Conservation (phyloP, 2,329 filamentous ascomycete species). For the Colletotrichum siamense region DNA sequence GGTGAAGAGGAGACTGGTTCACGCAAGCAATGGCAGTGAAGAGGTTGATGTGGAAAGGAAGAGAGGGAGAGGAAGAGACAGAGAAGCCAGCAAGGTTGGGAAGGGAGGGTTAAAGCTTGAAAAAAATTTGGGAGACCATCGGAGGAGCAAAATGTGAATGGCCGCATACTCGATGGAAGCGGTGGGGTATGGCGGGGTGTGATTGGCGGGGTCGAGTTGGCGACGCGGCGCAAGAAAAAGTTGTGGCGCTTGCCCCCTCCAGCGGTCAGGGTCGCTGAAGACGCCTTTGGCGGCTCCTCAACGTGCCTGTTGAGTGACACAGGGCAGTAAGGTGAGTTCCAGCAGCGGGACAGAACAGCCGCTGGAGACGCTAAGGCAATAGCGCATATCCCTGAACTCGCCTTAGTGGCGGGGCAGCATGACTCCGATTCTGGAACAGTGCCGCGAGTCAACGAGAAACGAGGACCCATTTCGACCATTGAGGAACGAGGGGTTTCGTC, state of each 20-base stretch:
- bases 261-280: neutral
- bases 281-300: neutral
- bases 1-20: neutral
- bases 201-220: conserved; percentile 22
- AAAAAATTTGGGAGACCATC: conserved; percentile 14
- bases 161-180: conserved; percentile 13
- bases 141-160: conserved; percentile 20
- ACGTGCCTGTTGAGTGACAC: neutral
- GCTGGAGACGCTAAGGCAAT: neutral
- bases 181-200: conserved; percentile 23
- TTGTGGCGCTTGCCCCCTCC: neutral
- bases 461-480: neutral
- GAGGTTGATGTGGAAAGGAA: conserved; percentile 4
- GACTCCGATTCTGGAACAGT: conserved; percentile 20
- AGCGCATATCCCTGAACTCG: neutral
- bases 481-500: neutral
- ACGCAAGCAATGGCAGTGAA: conserved; percentile 19
- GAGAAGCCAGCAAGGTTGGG: conserved; percentile 2
- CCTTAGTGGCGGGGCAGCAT: neutral
- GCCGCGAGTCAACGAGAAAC: conserved; percentile 14
- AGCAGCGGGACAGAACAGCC: neutral
- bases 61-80: neutral
- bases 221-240: neutral
- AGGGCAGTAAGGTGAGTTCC: neutral
- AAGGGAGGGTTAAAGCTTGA: conserved; percentile 18